phyloP scores from a whole-genome alignment of 169 alveolate species.

The Gregarina niphandrodes region DNA sequence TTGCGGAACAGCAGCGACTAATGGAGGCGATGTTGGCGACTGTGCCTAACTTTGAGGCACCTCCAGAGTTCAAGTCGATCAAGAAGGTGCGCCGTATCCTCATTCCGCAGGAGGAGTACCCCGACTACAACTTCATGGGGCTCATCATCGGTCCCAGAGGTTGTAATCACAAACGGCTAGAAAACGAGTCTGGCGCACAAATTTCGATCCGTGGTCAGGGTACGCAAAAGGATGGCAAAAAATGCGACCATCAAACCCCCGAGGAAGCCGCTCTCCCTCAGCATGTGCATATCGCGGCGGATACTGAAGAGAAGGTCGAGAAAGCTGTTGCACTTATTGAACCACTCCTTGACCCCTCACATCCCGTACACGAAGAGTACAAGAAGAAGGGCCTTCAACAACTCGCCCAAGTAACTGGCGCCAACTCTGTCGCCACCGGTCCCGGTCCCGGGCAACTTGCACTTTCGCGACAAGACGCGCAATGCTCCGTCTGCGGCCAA shows the following conservation, averaged over 20 bases:
- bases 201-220: slow-evolving; percentile 19
- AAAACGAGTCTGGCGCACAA: slow-evolving; percentile 11
- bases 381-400: slow-evolving; percentile 52
- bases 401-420: slow-evolving; percentile 51
- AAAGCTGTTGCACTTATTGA: slow-evolving; percentile 48
- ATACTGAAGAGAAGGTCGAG: slow-evolving; percentile 20
- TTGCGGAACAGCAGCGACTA: slow-evolving; percentile 48
- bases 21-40: slow-evolving; percentile 48
- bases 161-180: slow-evolving; percentile 50
- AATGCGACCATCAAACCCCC: slow-evolving; percentile 19
- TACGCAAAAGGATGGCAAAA: slow-evolving; percentile 18
- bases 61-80: slow-evolving; percentile 57
- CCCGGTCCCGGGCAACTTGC: slow-evolving; percentile 19
- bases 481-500: slow-evolving; percentile 48
- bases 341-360: slow-evolving; percentile 54
- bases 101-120: slow-evolving; percentile 50
- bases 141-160: slow-evolving; percentile 79
- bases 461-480: slow-evolving; percentile 15
- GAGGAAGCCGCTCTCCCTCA: slow-evolving; percentile 21
- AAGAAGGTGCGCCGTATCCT: slow-evolving; percentile 47
- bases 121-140: slow-evolving; percentile 72
- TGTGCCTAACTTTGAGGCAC: slow-evolving; percentile 55
- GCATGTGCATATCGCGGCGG: slow-evolving; percentile 26
- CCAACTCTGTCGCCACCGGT: slow-evolving; percentile 34
- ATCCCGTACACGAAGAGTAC: slow-evolving; percentile 53